Evolutionary conservation across 2,329 filamentous ascomycete species (phyloP), one percentile per base, ranked within the genome.

Genomic region (Zopfia rhizophila): DNA sequence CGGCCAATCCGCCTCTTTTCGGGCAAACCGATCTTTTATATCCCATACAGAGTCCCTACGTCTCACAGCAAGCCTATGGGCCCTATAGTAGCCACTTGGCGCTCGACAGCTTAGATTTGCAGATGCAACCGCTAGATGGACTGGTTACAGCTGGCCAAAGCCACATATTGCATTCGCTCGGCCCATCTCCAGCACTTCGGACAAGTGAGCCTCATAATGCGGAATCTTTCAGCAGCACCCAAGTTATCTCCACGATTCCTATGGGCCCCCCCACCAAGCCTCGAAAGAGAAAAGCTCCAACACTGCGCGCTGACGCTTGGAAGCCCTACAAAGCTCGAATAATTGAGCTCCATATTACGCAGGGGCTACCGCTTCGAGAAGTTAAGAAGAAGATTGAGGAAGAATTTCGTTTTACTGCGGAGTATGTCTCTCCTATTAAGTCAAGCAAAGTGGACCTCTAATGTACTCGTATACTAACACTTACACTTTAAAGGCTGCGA

Each of bases 251-350:
- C 19, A 18, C 29, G 24, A 29, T 33, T 5, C 18, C 41, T n/a
- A 58, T 56, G 49, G 48, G 37, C 17, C 53, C 57, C 17, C 53
- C 53, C 41, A 25, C 41, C 31, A 36, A 29, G 19, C 25, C 46
- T 18, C 56, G 51, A 45, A 60, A 58, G 44, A 29, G 42, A 8
- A 63, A 63, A 31, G 58, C 53, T 4, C 36, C 44, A 19, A 64
- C 56, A 12, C 40, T 64, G n/a, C 49, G 47, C n/a, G 53, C 45
- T 0, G 28, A 36, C 7, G 58, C 49, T 21, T 64, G 53, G 59
- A 53, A 54, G 29, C 56, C 56, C 23, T 48, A 58, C 22, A 63
- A 61, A 21, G 25, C 30, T 6, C 48, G 45, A 25, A 55, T 58
- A 24, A 10, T 55, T 7, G 39, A 29, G 14, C 5, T 41, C 18